phyloP scores from a whole-genome alignment of 1,284 basidiomycete species.

The Ceratobasidium sp. region DNA sequence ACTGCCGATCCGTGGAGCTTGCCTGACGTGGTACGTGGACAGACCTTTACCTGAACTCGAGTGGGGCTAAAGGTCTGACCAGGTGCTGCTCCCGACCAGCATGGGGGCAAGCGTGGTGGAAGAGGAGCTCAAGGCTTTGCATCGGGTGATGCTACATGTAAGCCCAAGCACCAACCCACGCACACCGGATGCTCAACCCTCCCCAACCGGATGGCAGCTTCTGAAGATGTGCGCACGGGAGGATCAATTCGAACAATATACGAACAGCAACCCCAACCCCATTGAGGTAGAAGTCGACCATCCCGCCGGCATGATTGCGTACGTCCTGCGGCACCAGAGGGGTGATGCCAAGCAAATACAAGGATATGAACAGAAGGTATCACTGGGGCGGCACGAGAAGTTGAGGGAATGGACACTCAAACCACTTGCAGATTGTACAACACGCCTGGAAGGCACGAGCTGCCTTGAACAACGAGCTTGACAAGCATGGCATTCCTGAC shows the following conservation, averaged over 20 bases:
- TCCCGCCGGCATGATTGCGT: too few relatives aligned
- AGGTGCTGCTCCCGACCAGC: slow-evolving; percentile 1
- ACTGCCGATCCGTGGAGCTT: neutral
- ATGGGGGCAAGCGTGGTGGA: neutral
- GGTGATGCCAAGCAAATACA: neutral
- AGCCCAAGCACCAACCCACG: neutral
- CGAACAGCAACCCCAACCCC: too few relatives aligned
- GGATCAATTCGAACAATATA: too few relatives aligned
- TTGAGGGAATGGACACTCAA: neutral
- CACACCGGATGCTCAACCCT: neutral
- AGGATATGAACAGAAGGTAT: slow-evolving; percentile 1
- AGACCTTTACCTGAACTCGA: too few relatives aligned
- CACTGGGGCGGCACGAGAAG: neutral
- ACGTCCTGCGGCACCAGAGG: too few relatives aligned
- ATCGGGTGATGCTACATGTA: neutral
- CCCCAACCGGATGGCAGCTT: neutral
- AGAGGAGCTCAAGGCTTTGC: slow-evolving; percentile 1
- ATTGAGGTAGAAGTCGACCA: too few relatives aligned
- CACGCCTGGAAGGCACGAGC: neutral
- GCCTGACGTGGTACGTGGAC: neutral
- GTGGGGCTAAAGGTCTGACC: neutral
- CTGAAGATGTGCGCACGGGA: neutral
- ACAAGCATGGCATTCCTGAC: neutral
- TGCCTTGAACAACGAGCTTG: neutral
- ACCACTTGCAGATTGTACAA: neutral